Percentiles rank a stretch among this genome's conserved stretches.
phyloP scores from a whole-genome alignment of 768 basidiomycete species.

The Trametes cubensis region DNA sequence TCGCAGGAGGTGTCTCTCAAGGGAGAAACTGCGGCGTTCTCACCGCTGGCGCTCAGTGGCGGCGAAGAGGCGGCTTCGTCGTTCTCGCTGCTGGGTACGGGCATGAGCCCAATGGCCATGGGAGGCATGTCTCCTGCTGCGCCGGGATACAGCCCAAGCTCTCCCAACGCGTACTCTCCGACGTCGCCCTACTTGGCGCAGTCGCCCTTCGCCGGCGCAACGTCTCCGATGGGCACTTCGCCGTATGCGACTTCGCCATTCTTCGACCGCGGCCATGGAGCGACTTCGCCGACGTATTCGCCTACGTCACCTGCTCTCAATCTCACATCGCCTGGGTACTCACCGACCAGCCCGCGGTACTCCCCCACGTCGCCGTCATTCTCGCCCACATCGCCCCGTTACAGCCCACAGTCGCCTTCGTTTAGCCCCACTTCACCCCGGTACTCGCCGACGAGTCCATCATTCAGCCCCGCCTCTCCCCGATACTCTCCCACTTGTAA shows the following conservation, averaged over 20 bases:
- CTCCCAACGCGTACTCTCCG: constrained; percentile 86
- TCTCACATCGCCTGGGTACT: constrained; percentile 74
- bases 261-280: constrained; percentile 64
- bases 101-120: constrained; percentile 83
- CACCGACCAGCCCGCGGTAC: constrained; percentile 76
- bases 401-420: constrained; percentile 87
- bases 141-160: constrained; percentile 88
- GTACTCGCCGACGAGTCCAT: constrained; percentile 88
- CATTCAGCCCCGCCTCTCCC: constrained; percentile 93
- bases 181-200: constrained; percentile 89
- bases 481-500: constrained; percentile 84
- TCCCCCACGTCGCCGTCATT: constrained; percentile 85
- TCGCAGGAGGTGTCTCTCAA: constrained; percentile 69
- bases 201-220: constrained; percentile 81
- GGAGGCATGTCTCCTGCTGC: constrained; percentile 89
- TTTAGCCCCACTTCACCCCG: constrained; percentile 90
- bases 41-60: constrained; percentile 83
- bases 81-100: constrained; percentile 60
- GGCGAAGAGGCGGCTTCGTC: constrained; percentile 74
- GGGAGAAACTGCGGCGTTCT: constrained; percentile 89
- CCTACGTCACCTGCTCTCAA: constrained; percentile 86
- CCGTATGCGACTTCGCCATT: constrained; percentile 87
- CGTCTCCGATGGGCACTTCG: constrained; percentile 80
- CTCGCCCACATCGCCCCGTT: constrained; percentile 83
- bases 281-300: constrained; percentile 84